These are phyloP conservation scores for Fusarium camptoceras DNA, from an alignment of 2,329 filamentous ascomycete species.

Conservation along the genomic window DNA sequence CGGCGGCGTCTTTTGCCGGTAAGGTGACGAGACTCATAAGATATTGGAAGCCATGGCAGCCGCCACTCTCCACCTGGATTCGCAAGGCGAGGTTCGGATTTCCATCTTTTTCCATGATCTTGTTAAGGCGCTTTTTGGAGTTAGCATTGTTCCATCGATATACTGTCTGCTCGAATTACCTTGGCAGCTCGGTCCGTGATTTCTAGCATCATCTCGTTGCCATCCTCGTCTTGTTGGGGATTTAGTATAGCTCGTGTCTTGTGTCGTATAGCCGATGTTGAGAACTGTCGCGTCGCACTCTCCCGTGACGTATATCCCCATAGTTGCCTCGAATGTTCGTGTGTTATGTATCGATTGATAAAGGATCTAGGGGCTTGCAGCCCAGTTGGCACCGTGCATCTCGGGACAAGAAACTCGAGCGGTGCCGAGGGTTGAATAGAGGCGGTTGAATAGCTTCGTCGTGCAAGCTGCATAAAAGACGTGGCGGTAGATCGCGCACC, in stretches of 20 bases:
- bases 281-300: constrained; percentile 50
- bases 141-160: constrained; percentile 11
- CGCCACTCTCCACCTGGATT: constrained; percentile 90
- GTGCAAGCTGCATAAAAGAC: constrained; percentile 57
- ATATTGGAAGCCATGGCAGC: constrained; percentile 98
- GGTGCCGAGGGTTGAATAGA: constrained; percentile 43
- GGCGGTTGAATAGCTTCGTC: constrained; percentile 49
- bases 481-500: constrained; percentile 54
- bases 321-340: not conserved
- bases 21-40: constrained; percentile 85
- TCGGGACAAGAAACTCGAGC: constrained; percentile 57
- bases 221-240: constrained; percentile 82
- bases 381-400: constrained; percentile 34
- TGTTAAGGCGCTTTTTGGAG: constrained; percentile 70
- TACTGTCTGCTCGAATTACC: constrained; percentile 59
- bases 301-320: constrained; percentile 12
- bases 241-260: constrained; percentile 71
- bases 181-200: constrained; percentile 87
- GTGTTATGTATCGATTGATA: not conserved
- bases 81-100: constrained; percentile 89
- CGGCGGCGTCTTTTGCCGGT: constrained; percentile 54
- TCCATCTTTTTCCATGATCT: constrained; percentile 77
- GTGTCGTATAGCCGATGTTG: constrained; percentile 50
- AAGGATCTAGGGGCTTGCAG: constrained; percentile 3
- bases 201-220: constrained; percentile 83